Evolutionary conservation across 108 stramenopile species (phyloP), one percentile per base, ranked within the genome.

Genomic region (Skeletonema potamos): DNA sequence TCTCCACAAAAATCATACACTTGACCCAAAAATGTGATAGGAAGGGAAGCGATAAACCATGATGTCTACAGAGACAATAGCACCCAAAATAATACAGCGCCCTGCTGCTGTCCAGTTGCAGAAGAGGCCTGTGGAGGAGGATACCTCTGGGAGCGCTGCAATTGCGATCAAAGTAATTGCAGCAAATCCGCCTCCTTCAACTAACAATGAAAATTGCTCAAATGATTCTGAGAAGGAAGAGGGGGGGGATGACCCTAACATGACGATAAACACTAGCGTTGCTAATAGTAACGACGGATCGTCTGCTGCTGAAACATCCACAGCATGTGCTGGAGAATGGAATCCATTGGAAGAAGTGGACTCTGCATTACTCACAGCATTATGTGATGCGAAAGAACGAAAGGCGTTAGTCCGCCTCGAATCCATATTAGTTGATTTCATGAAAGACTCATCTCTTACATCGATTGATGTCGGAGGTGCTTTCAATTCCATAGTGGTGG

Each of bases 351-450:
- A 79, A 11, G 70, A 76, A 27, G 82, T 94, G 43, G 92, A 94
- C 62, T 91, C 92, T 10, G 91, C 92, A 17, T 75, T 96, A 30
- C 63, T 89, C 5, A 75, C 88, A 4, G 95, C 92, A 5, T 76
- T 96, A 6, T 79, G 86, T 27, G 88, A 94, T 77, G 73, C 74
- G 2, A 80, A 89, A 20, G 92, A 93, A 80, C 90, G 92, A n/a
- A 63, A 89, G 39, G 85, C 79, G 26, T 73, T 97, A 33, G 73
- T 96, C 27, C 86, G 88, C 58, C 74, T 94, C 36, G 97, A 97
- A 84, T 81, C 88, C 63, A 68, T 66, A 11, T 61, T 97, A 41
- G 46, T 88, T 4, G 86, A 90, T 27, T 96, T 93, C 72, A 77
- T 95, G 70, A 87, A 89, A 57, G 83, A 84, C 20, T 54, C 80